Evolutionary conservation across 306 rosid species (phyloP).

Genomic region (Oemleria cerasiformis): DNA sequence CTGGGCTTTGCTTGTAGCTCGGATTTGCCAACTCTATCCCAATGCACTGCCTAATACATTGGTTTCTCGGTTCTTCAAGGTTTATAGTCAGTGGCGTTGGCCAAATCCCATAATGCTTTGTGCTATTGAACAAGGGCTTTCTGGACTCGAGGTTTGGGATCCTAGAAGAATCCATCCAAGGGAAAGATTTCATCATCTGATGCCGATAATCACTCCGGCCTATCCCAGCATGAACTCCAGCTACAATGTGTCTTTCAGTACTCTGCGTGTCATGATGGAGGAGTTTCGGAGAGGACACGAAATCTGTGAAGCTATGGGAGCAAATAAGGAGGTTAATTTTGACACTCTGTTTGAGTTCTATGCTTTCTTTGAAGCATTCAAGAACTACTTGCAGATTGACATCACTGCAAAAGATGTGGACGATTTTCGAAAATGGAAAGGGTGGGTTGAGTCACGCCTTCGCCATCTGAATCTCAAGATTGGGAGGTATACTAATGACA

Average conservation of each 20-base stretch:
- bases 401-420: constrained; percentile 68
- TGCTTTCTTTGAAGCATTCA: constrained; percentile 82
- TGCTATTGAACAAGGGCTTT: constrained; percentile 81
- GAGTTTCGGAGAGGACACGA: constrained; percentile 94
- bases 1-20: constrained; percentile 97
- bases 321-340: constrained; percentile 67
- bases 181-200: constrained; percentile 66
- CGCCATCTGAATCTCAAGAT: constrained; percentile 84
- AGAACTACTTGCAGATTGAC: constrained; percentile 82
- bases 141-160: constrained; percentile 93
- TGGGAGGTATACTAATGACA: constrained; percentile 66
- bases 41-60: constrained; percentile 94
- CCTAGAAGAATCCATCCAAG: constrained; percentile 78
- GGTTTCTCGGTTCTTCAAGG: constrained; percentile 92
- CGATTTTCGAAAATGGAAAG: constrained; percentile 91
- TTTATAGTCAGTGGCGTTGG: constrained; percentile 96
- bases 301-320: constrained; percentile 88
- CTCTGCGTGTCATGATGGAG: constrained; percentile 76
- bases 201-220: constrained; percentile 99
- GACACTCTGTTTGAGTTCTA: constrained; percentile 85
- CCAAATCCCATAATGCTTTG: constrained; percentile 99
- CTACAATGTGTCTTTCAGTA: constrained; percentile 90
- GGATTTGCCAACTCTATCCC: constrained; percentile 96
- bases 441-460: constrained; percentile 98
- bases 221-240: constrained; percentile 98